Base-by-base conservation (phyloP, 495 filamentous ascomycete genomes). In the Neurospora africana region DNA sequence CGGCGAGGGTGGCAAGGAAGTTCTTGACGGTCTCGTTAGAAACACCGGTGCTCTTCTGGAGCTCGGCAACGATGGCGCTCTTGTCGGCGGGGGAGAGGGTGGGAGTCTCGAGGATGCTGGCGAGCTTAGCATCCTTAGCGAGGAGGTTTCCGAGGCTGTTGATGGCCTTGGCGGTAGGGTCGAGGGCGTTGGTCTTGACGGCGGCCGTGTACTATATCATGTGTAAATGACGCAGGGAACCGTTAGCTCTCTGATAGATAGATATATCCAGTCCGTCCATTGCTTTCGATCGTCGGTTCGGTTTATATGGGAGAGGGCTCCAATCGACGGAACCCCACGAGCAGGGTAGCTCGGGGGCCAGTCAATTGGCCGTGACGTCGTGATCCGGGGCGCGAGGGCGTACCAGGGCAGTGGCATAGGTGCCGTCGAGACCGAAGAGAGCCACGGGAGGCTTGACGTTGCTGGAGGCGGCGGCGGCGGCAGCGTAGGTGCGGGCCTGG, bases 401-500 rank as follows among this genome's bases (percentile, higher is more conserved):
- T 93, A 99, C 95, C 90, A 99, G 86, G 86, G 95, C 95, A 86
- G 89, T 92, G 79, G 95, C 96, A 86, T 99, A 99, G 79, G 95
- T 98, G 78, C 95, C 95, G 83, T 98, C 95, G 84, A 99, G 86
- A 74, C 95, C 95, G 84, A 92, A 99, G 75, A 99, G 86, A 71
- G 94, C 88, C 80, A 98, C 87, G 70, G 95, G 95, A 74, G 94
- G 89, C 86, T 92, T 94, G 79, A 89, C 84, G 68, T 89, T 87
- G 78, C 89, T 87, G 70, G 77, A 73, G 71, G 83, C 77, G 79
- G 87, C 83, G 73, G 87, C 83, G 73, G 91, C 85, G 71, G 87
- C 84, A 82, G 95, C 94, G 84, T 93, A 98, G 80, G 86, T 85
- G 77, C 93, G 88, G 79, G 87, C 78, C 74, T 78, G 76, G 72